phyloP scores from a whole-genome alignment of 208 protist genomes.

The Polymyxa betae region DNA sequence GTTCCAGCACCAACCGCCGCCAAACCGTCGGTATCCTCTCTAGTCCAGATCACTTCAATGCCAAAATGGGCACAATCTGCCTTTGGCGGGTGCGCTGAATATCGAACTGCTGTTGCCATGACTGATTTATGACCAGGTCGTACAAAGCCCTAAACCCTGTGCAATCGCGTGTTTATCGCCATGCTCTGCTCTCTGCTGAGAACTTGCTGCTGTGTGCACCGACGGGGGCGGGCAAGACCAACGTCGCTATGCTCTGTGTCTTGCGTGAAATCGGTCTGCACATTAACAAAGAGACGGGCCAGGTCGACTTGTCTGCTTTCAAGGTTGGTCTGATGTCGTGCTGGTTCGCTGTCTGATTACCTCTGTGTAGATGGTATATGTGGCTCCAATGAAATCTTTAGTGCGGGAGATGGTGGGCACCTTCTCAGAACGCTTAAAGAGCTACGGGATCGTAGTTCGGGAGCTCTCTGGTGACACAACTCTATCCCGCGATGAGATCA shows the following conservation, averaged over 20 bases:
- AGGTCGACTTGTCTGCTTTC: constrained; percentile 77
- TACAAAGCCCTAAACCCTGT: constrained; percentile 89
- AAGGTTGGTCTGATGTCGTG: constrained; percentile 75
- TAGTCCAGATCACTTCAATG: not conserved
- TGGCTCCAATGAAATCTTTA: constrained; percentile 99
- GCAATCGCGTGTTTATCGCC: constrained; percentile 90
- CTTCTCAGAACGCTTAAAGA: constrained; percentile 87
- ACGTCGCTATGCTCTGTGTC: constrained; percentile 98
- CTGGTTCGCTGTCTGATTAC: not conserved
- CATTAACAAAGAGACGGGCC: constrained; percentile 66
- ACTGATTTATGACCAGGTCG: constrained; percentile 73
- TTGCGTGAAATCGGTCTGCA: constrained; percentile 84
- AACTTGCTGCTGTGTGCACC: constrained; percentile 97
- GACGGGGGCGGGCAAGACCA: constrained; percentile 99
- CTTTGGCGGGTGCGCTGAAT: not conserved
- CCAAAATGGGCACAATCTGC: not conserved
- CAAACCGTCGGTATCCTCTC: not conserved
- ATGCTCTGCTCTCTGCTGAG: constrained; percentile 86
- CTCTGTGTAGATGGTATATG: constrained; percentile 89
- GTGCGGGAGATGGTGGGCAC: constrained; percentile 98
- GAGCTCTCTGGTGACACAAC: constrained; percentile 97
- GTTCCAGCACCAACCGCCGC: not conserved
- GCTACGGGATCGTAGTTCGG: constrained; percentile 71
- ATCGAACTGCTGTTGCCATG: too few relatives aligned
- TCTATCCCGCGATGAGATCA: constrained; percentile 92